Conservation (phyloP, 257 asterid species). For the Ajuga chamaepitys region DNA sequence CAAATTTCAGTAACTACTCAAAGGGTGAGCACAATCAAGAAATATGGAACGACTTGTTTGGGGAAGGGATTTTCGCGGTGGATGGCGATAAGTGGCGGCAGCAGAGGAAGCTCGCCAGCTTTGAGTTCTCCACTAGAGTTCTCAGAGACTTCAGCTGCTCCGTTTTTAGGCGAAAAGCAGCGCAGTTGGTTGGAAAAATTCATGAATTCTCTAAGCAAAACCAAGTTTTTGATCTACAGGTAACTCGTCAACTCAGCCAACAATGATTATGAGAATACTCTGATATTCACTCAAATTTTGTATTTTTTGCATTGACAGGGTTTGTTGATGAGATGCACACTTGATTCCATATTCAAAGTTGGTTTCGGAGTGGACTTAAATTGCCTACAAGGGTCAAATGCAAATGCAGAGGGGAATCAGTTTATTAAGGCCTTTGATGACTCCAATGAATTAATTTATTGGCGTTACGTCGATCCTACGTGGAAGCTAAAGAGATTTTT, state of each 20-base stretch:
- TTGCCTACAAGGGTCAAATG: constrained; percentile 44
- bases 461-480: constrained; percentile 60
- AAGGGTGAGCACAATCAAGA: constrained; percentile 48
- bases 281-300: background rate
- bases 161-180: constrained; percentile 50
- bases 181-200: constrained; percentile 33
- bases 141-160: constrained; percentile 63
- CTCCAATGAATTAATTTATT: constrained; percentile 45
- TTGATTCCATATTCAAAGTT: constrained; percentile 72
- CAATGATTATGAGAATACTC: background rate
- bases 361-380: constrained; percentile 71
- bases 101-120: constrained; percentile 67
- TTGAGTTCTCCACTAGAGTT: constrained; percentile 65
- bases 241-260: background rate
- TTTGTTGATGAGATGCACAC: constrained; percentile 57
- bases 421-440: constrained; percentile 72
- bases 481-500: constrained; percentile 58
- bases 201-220: constrained; percentile 16
- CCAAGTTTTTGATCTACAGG: constrained; percentile 56
- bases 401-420: constrained; percentile 34
- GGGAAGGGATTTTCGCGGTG: constrained; percentile 56
- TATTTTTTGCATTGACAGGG: constrained; percentile 28
- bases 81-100: constrained; percentile 77
- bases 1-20: constrained; percentile 40
- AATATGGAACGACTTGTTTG: constrained; percentile 41